These are phyloP conservation scores for Ochetophila trinervis DNA, from an alignment of 306 rosid species.

Conservation along the genomic window DNA sequence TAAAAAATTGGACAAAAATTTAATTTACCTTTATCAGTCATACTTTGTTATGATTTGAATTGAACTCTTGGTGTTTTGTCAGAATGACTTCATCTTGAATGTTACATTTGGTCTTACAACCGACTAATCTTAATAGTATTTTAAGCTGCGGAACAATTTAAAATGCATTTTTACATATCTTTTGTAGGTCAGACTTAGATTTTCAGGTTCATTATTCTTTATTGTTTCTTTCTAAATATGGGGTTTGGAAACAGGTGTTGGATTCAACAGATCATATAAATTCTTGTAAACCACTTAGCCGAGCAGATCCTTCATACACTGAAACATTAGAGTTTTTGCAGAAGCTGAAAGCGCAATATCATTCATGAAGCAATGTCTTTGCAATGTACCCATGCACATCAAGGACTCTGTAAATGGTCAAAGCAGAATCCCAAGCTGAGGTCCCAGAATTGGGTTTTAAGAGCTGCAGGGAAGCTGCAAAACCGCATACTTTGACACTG, in stretches of 20 bases:
- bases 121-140: no score
- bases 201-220: slow-evolving; percentile 2
- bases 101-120: no score
- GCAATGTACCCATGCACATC: slow-evolving; percentile 2
- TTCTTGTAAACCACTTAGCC: slow-evolving; percentile 87
- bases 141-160: not conserved
- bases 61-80: no score
- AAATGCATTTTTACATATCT: not conserved
- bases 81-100: no score
- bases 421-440: not conserved
- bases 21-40: no score
- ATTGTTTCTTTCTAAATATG: slow-evolving; percentile 7
- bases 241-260: slow-evolving; percentile 60
- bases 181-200: not conserved
- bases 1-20: no score
- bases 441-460: not conserved
- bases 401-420: not conserved
- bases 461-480: not conserved
- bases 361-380: slow-evolving; percentile 18
- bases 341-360: slow-evolving; percentile 51
- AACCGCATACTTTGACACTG: not conserved
- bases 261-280: slow-evolving; percentile 94
- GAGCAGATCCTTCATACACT: slow-evolving; percentile 75
- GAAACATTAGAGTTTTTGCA: slow-evolving; percentile 70
- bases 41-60: no score